Base-by-base conservation (phyloP, 73 alveolate genomes). In the Blepharisma stoltei region DNA sequence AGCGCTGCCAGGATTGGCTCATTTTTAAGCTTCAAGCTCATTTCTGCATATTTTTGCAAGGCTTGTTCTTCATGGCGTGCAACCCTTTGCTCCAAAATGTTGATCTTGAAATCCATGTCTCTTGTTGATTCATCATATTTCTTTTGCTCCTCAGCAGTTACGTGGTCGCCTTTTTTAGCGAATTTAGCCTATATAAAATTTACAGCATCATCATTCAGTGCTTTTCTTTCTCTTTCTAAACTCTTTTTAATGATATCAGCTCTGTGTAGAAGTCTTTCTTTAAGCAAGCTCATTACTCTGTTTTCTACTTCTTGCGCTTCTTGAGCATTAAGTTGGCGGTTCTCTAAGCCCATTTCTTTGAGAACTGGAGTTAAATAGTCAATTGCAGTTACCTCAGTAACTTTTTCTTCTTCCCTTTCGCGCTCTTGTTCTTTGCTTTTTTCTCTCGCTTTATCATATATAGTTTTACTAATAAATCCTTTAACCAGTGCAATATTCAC, bases 391-490 rank as follows among this genome's bases (percentile, higher is more conserved):
- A 79, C 81, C 45, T 88, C 95, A 67, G 86, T 71, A 52, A 77
- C 85, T 5, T 77, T 54, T 45, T 91, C 95, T 52, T 88, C 95
- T 53, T 90, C 94, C 25, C 78, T 87, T 52, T 79, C 84, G 89
- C 83, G 84, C 54, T 71, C 54, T 6, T 92, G 89, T 55, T 88
- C 89, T 84, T 91, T 91, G 82, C 54, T 70, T 77, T 88, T 91
- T 44, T 91, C 97, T 77, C 97, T 80, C 0, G 97, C 97, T 71
- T 88, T 88, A 52, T 88, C 94, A 70, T 88, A 90, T 53, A 88
- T 80, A 7, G 95, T 75, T 83, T 88, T 91, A 46, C 88, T 94
- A 25, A 91, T 55, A 25, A 32, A 32, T 3, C 88, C 82, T 66
- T 88, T 87, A 38, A 71, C 67, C 70, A 84, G 78, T 60, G 71